These are phyloP conservation scores for Lachancea lanzarotensis DNA, from an alignment of 805 yeast species.

Conservation along the genomic window DNA sequence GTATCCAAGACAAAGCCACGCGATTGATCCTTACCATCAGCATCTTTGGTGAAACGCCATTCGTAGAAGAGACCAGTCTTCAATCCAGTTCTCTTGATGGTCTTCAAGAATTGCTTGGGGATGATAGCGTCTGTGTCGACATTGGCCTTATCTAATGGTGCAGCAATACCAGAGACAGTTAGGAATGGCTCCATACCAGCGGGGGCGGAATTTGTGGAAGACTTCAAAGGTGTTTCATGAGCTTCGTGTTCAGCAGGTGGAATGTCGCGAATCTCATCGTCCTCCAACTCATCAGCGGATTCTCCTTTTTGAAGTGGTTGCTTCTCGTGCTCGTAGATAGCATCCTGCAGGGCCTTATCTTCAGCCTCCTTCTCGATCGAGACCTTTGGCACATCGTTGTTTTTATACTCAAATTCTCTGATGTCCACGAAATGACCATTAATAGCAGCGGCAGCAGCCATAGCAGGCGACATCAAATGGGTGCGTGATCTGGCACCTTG, in stretches of 20 bases:
- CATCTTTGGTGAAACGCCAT: constrained; percentile 66
- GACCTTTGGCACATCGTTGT: constrained; percentile 55
- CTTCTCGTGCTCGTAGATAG: constrained; percentile 67
- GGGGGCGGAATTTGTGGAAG: constrained; percentile 32
- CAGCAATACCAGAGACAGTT: constrained; percentile 77
- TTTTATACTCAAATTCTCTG: constrained; percentile 65
- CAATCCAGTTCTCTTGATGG: constrained; percentile 95
- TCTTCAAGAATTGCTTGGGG: constrained; percentile 96
- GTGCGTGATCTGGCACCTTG: constrained; percentile 97
- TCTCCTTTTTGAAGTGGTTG: constrained; percentile 51
- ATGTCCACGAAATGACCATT: constrained; percentile 87
- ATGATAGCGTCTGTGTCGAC: constrained; percentile 98
- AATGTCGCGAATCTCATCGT: constrained; percentile 56
- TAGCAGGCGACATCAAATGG: constrained; percentile 96
- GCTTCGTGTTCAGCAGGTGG: constrained; percentile 46
- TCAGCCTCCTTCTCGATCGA: constrained; percentile 37
- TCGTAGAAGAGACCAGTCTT: constrained; percentile 86
- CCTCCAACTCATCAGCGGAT: constrained; percentile 40
- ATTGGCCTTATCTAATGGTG: constrained; percentile 90
- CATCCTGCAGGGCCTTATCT: constrained; percentile 56
- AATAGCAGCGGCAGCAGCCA: constrained; percentile 99
- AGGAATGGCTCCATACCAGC: constrained; percentile 70
- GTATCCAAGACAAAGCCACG: constrained; percentile 91
- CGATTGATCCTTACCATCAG: constrained; percentile 62
- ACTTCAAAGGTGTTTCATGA: constrained; percentile 32